Conservation (phyloP, 2,329 filamentous ascomycete species). For the Penicillium polonicum region DNA sequence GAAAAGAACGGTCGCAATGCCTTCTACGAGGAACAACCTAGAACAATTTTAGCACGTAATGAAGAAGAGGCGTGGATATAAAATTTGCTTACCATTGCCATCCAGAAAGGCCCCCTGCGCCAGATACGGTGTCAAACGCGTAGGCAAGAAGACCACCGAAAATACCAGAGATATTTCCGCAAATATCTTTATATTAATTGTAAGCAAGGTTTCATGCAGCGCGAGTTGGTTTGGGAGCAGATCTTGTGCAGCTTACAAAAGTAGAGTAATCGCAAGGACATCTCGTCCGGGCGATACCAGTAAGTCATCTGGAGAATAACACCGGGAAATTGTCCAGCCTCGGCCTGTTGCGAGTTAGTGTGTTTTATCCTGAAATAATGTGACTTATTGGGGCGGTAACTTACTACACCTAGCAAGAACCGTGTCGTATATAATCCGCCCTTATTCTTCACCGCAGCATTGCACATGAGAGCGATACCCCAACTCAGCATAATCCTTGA, state of each 20-base stretch:
- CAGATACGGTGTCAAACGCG: conserved; percentile 44
- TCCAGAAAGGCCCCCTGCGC: conserved; percentile 32
- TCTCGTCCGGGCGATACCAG: conserved; percentile 51
- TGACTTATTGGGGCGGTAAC: not conserved
- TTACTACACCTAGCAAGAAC: conserved; percentile 44
- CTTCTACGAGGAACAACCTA: conserved; percentile 27
- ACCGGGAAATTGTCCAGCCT: conserved; percentile 47
- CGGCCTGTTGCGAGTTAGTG: conserved; percentile 19
- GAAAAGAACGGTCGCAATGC: conserved; percentile 25
- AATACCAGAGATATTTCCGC: conserved; percentile 44
- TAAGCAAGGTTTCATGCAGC: conserved; percentile 5
- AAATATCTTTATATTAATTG: conserved; percentile 31
- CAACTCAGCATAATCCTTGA: conserved; percentile 32
- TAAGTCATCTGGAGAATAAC: conserved; percentile 45
- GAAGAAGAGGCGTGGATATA: not conserved
- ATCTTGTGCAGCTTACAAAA: conserved; percentile 40
- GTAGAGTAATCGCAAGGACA: conserved; percentile 45
- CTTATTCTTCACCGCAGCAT: conserved; percentile 42
- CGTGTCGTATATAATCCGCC: conserved; percentile 40
- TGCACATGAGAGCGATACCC: conserved; percentile 35
- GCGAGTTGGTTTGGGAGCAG: conserved; percentile 6
- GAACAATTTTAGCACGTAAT: not conserved
- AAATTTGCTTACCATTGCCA: conserved; percentile 26
- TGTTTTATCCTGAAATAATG: not conserved
- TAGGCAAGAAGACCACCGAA: conserved; percentile 48